phyloP scores from a whole-genome alignment of 2,329 filamentous ascomycete species.

The Neospermospora avenae region DNA sequence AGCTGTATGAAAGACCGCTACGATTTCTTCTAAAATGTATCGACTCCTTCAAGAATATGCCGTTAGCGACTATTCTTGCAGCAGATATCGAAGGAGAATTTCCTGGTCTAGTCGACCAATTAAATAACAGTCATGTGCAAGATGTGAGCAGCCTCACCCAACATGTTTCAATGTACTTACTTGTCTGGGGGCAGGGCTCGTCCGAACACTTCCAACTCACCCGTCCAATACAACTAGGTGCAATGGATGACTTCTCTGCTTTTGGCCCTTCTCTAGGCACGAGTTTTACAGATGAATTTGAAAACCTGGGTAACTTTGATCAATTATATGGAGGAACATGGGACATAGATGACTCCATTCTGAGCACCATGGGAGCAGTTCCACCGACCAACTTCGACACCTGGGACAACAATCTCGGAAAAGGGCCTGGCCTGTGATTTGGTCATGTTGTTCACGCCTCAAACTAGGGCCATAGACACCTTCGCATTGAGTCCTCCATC shows the following conservation, averaged over 20 bases:
- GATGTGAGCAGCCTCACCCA: neutral
- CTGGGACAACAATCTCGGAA: neutral
- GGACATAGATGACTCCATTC: constrained; percentile 1
- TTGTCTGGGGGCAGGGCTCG: neutral
- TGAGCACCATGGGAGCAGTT: constrained; percentile 3
- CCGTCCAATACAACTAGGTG: neutral
- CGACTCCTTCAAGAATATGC: constrained; percentile 7
- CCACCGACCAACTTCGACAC: neutral
- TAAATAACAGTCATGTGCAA: neutral
- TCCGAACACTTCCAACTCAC: neutral
- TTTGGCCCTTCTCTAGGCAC: neutral
- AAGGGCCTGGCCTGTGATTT: neutral
- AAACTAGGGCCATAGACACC: neutral
- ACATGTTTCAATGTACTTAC: neutral
- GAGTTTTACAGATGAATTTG: neutral
- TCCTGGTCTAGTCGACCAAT: neutral
- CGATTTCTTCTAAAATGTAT: constrained; percentile 9
- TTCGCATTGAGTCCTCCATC: neutral
- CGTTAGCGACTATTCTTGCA: constrained; percentile 4
- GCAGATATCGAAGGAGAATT: constrained; percentile 11
- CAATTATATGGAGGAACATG: constrained; percentile 4
- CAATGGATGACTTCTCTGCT: neutral
- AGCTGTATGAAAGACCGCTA: neutral
- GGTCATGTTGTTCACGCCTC: neutral
- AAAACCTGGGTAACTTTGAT: constrained; percentile 4